Percentiles rank a stretch among this genome's conserved stretches.
Conservation (phyloP, 306 rosid genomes). For the Cicer cuneatum region DNA sequence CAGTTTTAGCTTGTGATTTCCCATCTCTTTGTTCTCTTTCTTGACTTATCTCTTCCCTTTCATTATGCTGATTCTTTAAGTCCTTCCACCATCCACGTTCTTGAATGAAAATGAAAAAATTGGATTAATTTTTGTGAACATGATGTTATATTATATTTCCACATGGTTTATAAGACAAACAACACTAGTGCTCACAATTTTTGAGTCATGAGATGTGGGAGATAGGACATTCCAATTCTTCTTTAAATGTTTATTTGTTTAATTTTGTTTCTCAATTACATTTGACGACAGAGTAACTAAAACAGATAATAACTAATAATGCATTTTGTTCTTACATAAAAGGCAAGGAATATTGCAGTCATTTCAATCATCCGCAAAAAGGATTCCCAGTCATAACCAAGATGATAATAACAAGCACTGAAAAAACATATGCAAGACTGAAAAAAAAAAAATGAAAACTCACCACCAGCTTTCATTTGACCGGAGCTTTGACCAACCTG, state of each 20-base stretch:
- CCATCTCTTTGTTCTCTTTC: constrained; percentile 54
- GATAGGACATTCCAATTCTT: too few relatives aligned
- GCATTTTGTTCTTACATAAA: not conserved
- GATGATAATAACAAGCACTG: too few relatives aligned
- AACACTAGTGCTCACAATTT: too few relatives aligned
- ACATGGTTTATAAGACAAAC: too few relatives aligned
- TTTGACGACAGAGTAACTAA: too few relatives aligned
- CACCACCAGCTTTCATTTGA: constrained; percentile 61
- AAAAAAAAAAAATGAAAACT: constrained; percentile 43
- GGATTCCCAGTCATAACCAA: not conserved
- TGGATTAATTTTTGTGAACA: not conserved
- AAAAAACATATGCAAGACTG: not conserved
- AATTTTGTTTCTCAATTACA: too few relatives aligned
- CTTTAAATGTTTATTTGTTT: too few relatives aligned
- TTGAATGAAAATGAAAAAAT: constrained; percentile 37
- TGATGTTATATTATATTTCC: too few relatives aligned
- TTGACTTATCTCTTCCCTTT: constrained; percentile 50
- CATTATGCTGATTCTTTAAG: constrained; percentile 49
- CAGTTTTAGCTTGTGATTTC: constrained; percentile 49
- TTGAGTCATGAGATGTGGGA: too few relatives aligned
- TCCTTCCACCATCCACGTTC: constrained; percentile 83
- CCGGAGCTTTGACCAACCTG: constrained; percentile 62
- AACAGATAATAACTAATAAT: too few relatives aligned
- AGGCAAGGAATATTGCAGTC: constrained; percentile 9
- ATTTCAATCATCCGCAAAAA: not conserved